A percentile compares a stretch with the other conserved stretches of the same genome.
Conservation (phyloP, 2,329 filamentous ascomycete species). For the Alternaria triticimaculans region DNA sequence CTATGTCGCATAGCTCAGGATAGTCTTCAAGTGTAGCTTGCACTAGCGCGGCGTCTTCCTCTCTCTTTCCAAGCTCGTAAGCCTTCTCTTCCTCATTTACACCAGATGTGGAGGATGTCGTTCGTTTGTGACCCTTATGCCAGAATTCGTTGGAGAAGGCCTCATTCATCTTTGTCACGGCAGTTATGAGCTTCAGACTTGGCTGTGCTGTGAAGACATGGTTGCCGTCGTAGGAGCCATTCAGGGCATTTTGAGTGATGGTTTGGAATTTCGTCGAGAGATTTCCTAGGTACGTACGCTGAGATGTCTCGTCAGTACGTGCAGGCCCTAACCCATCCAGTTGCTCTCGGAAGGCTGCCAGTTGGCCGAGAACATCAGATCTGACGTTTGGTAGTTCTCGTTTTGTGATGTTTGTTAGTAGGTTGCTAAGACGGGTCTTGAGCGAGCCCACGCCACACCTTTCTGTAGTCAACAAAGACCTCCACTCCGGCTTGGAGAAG, state of each 20-base stretch:
- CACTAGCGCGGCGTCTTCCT: not conserved
- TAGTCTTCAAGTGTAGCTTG: slow-evolving; percentile 2
- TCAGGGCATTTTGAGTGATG: slow-evolving; percentile 42
- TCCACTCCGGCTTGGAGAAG: not conserved
- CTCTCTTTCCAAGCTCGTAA: not conserved
- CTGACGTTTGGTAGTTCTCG: slow-evolving; percentile 2
- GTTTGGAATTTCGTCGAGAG: slow-evolving; percentile 51
- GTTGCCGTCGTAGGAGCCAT: slow-evolving; percentile 40
- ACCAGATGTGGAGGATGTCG: not conserved
- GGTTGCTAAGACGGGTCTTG: slow-evolving; percentile 2
- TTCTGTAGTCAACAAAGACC: not conserved
- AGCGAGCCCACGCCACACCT: not conserved
- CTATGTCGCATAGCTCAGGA: not conserved
- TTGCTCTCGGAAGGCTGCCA: not conserved
- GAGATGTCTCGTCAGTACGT: slow-evolving; percentile 45
- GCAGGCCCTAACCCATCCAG: slow-evolving; percentile 46
- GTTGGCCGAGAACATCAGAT: not conserved
- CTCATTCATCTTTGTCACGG: not conserved
- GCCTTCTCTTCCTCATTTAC: not conserved
- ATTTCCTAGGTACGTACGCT: slow-evolving; percentile 46
- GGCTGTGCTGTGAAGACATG: not conserved
- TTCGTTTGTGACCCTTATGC: not conserved
- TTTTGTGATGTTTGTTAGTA: not conserved
- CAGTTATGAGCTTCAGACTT: slow-evolving; percentile 1
- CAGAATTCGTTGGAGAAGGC: slow-evolving; percentile 1